Conservation (phyloP, 345 rosid genomes). For the Passiflora organensis region DNA sequence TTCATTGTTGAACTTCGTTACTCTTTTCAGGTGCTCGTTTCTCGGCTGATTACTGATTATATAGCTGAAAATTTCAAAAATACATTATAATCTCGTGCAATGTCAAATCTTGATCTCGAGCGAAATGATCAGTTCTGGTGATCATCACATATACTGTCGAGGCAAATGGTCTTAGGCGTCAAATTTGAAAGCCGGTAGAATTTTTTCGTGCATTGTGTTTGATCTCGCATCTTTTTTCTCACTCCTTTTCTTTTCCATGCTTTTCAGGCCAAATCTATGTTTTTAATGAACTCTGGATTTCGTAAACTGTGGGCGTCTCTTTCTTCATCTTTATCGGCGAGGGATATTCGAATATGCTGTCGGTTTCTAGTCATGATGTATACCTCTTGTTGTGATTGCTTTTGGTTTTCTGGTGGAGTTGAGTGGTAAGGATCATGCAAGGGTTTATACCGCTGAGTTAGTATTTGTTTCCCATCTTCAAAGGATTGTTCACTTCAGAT, state of each 20-base stretch:
- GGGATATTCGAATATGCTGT: conserved; percentile 53
- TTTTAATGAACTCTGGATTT: conserved; percentile 68
- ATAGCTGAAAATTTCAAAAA: not conserved
- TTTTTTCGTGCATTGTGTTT: not conserved
- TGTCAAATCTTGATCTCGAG: too few species aligned
- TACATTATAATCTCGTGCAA: too few species aligned
- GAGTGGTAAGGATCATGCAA: conserved; percentile 67
- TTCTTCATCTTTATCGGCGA: conserved; percentile 65
- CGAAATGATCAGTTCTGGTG: too few species aligned
- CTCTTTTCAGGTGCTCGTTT: conserved; percentile 69
- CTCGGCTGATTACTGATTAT: not conserved
- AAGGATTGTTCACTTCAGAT: conserved; percentile 68
- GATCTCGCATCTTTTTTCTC: not conserved
- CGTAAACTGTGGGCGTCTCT: conserved; percentile 69
- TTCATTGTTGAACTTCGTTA: conserved; percentile 64
- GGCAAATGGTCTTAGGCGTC: too few species aligned
- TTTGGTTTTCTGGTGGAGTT: conserved; percentile 9
- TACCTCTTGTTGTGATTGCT: conserved; percentile 16
- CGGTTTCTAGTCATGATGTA: not conserved
- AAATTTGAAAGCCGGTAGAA: not conserved
- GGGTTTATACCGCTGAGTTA: conserved; percentile 68
- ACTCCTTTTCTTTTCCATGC: not conserved
- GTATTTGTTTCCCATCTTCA: conserved; percentile 77
- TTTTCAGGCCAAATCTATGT: conserved; percentile 62
- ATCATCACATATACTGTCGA: too few species aligned